Evolutionary conservation across 2,329 filamentous ascomycete species (phyloP).

Genomic region (Keithomyces neogunnii): DNA sequence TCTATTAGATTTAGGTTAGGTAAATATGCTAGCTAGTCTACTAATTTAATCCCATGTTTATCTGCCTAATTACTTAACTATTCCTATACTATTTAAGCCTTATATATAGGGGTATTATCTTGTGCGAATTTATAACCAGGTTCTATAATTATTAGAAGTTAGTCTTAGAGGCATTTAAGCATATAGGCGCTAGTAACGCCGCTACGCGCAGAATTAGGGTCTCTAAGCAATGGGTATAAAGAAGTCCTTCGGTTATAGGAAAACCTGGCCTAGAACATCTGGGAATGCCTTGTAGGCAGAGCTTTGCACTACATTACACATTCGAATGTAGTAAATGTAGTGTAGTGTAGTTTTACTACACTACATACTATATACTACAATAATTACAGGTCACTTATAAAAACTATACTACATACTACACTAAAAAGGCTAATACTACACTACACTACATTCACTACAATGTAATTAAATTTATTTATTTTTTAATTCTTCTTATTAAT

Average conservation of each 20-base stretch:
- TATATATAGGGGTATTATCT: constrained; percentile 8
- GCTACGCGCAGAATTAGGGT: constrained; percentile 1
- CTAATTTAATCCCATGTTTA: constrained; percentile 1
- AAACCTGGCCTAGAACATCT: constrained; percentile 8
- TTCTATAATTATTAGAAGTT: constrained; percentile 8
- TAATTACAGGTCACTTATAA: too few species aligned
- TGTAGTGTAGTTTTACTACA: too few species aligned
- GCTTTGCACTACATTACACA: too few species aligned
- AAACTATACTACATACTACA: too few species aligned
- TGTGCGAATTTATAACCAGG: constrained; percentile 5
- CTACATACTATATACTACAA: too few species aligned
- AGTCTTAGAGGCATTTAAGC: constrained; percentile 2
- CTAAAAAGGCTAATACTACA: too few species aligned
- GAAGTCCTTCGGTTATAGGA: neutral
- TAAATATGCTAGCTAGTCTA: constrained; percentile 6
- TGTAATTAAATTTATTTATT: too few species aligned
- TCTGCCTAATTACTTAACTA: constrained; percentile 2
- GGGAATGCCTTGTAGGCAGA: constrained; percentile 1
- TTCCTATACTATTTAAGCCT: neutral
- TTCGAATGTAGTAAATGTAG: too few species aligned
- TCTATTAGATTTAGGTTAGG: constrained; percentile 9
- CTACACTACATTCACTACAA: too few species aligned
- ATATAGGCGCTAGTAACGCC: neutral
- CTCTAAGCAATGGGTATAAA: constrained; percentile 2
- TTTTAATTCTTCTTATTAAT: too few species aligned